Base-by-base conservation (phyloP, 176 grass and related monocot genomes). In the Oryza rufipogon region DNA sequence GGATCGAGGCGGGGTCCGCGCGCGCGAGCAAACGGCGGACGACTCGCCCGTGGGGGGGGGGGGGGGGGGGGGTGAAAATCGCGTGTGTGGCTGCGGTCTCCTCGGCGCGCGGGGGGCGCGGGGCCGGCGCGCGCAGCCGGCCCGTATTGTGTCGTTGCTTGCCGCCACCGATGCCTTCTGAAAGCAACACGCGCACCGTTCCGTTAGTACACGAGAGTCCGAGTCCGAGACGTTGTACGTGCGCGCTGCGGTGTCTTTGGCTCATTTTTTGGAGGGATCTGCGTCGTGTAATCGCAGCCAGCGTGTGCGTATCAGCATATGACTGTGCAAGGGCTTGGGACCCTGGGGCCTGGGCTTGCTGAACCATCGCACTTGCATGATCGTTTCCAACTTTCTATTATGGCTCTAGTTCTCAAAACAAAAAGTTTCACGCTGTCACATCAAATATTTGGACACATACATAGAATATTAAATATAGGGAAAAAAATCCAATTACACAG, bases 21-120 rank as follows among this genome's bases (percentile, higher is more conserved):
- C 47, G 9, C 9, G 30, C 66, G 76, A 32, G 9, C 16, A 11
- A 46, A 44, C 76, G 0, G 5, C 34, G 34, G 34, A 5, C 6
- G 58, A 41, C 7, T 19, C 61, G 81, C 11, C 81, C 81, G 46
- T 38, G 73, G 73, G 73, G 73, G 64, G 23, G 17, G n/a, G 73
- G 64, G 23, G 17, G 23, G 23, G 73, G 73, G 73, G 73, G 64
- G 23, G 17, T 3, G 83, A 63, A 71, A 76, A 71, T 2, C 9
- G 54, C 42, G 76, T 33, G 36, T 47, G 41, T 63, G 66, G 83
- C 3, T 32, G 66, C 26, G 11, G 7, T 1, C 16, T 20, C 13
- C 63, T 25, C 5, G 45, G 14, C 73, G 51, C 32, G 36, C 38
- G 22, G 52, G 45, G 14, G 64, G 51, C 32, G 36, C 38, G 22